Conservation (phyloP, 2,329 filamentous ascomycete species). For the Dothideomycetes sp. region DNA sequence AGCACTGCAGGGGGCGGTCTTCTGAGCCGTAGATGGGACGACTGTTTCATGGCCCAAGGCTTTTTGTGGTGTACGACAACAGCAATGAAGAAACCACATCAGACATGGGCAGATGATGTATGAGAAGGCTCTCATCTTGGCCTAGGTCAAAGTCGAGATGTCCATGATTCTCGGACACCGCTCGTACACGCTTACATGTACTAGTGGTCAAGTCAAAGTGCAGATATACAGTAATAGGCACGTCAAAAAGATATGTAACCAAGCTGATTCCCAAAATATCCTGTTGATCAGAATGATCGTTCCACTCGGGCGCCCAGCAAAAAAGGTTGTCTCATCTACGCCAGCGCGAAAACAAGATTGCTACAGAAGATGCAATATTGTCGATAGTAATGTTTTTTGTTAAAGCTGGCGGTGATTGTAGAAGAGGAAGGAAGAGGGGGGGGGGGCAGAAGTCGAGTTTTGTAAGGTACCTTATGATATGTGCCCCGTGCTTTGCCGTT, state of each 20-base stretch:
- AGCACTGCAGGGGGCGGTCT: no score
- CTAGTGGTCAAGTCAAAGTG: no score
- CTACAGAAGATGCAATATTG: conserved; percentile 40
- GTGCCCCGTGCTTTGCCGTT: conserved; percentile 4
- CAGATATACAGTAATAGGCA: no score
- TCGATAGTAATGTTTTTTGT: conserved; percentile 49
- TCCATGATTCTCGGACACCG: no score
- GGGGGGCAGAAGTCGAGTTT: conserved; percentile 16
- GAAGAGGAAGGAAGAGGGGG: conserved; percentile 28
- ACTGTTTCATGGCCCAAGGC: no score
- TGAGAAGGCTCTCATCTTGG: no score
- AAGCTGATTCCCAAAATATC: conserved; percentile 63
- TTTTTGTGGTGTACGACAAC: no score
- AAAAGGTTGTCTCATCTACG: conserved; percentile 51
- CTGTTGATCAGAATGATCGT: conserved; percentile 49
- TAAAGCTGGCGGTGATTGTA: conserved; percentile 42
- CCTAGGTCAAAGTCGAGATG: no score
- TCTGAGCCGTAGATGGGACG: no score
- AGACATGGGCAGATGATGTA: no score
- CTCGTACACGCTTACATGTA: no score
- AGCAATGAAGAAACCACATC: conserved; percentile 1
- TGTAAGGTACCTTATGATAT: neutral
- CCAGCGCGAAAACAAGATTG: conserved; percentile 58
- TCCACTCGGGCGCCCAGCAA: conserved; percentile 64
- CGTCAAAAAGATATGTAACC: conserved; percentile 52